Base-by-base conservation (phyloP, 768 basidiomycete genomes). In the Tricholoma flavovirens region DNA sequence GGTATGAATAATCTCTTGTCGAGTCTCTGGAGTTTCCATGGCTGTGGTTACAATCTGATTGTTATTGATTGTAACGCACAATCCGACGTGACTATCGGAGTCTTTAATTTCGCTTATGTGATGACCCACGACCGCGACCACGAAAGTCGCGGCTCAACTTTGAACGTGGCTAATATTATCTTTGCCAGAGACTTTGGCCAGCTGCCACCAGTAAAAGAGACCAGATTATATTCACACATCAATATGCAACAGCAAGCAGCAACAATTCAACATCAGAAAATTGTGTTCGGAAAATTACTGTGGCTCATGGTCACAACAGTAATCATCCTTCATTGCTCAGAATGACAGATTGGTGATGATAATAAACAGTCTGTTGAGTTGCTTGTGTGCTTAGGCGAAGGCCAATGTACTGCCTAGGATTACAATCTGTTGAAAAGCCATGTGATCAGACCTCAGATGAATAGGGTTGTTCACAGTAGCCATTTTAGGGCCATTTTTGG, bases 121-220 rank as follows among this genome's bases (percentile, higher is more conserved):
- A n/a, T n/a, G n/a, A n/a, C n/a, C n/a, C n/a, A n/a, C n/a, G n/a
- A n/a, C n/a, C n/a, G n/a, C n/a, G n/a, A n/a, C n/a, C n/a, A n/a
- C n/a, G n/a, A n/a, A n/a, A n/a, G n/a, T n/a, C n/a, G n/a, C n/a
- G n/a, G n/a, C n/a, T n/a, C n/a, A n/a, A n/a, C n/a, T n/a, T n/a
- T n/a, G n/a, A n/a, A n/a, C n/a, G n/a, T n/a, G n/a, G n/a, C n/a
- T n/a, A n/a, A n/a, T n/a, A n/a, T n/a, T n/a, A n/a, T n/a, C n/a
- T n/a, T 38, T n/a, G 43, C 43, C 7, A 22, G 43, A 2, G 43
- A 45, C 15, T 45, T 45, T 12, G 22, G 2, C 5, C 43, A 45
- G 10, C 55, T 74, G 1, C 71, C 70, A 2, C 72, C 62, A 24
- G 22, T 45, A 1, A 45, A 24, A 24, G 43, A 45, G 7, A 45